phyloP scores from a whole-genome alignment of 2,329 filamentous ascomycete species.

The Fusarium torreyae region DNA sequence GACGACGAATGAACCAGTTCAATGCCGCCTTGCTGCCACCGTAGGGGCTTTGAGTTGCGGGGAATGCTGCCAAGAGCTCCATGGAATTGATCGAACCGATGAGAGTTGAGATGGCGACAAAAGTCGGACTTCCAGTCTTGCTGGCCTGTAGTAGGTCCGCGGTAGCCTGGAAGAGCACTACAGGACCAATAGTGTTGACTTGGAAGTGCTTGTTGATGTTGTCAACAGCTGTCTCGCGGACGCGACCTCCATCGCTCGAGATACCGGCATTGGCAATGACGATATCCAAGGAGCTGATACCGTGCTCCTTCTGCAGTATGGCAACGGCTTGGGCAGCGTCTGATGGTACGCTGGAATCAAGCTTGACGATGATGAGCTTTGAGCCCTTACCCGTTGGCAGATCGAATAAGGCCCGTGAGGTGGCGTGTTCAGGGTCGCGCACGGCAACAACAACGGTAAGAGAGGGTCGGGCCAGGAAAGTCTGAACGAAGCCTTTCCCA shows the following conservation, averaged over 20 bases:
- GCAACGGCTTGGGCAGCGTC: not conserved
- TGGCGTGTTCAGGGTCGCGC: not conserved
- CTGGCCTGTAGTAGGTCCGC: not conserved
- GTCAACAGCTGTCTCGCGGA: not conserved
- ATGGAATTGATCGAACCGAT: not conserved
- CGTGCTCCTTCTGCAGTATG: not conserved
- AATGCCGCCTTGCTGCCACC: conserved; percentile 3
- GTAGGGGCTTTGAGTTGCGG: not conserved
- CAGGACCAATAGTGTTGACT: conserved; percentile 1
- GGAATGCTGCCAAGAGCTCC: not conserved
- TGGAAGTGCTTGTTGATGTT: conserved; percentile 7
- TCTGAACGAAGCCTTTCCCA: not conserved
- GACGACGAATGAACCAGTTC: conserved; percentile 12
- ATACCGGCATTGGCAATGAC: conserved; percentile 6
- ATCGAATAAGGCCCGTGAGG: not conserved
- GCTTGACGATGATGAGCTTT: not conserved
- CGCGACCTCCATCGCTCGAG: not conserved
- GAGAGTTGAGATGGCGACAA: not conserved
- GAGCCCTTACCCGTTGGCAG: not conserved
- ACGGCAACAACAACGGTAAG: conserved; percentile 1
- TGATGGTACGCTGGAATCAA: not conserved
- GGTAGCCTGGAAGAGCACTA: not conserved
- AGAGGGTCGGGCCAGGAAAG: not conserved
- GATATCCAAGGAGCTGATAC: not conserved
- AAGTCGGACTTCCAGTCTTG: not conserved